These are phyloP conservation scores for Aureobasidium uvarum DNA, from an alignment of 2,329 filamentous ascomycete genomes.

Conservation along the genomic window DNA sequence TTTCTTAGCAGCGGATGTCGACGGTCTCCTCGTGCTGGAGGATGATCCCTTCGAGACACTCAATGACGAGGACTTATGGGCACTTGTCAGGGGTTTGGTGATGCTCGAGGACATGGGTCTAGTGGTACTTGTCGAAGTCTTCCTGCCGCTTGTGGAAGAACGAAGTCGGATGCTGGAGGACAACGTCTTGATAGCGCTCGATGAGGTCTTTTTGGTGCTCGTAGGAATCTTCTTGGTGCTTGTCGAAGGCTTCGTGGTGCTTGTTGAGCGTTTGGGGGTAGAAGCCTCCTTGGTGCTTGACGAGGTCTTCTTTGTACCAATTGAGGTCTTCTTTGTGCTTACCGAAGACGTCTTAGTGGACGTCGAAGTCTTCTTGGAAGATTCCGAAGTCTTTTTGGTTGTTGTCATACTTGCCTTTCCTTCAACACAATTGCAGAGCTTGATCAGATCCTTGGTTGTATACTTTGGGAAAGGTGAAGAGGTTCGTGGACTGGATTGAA, in stretches of 20 bases:
- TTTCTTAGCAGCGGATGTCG: background rate
- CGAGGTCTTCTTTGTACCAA: background rate
- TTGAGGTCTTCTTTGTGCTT: background rate
- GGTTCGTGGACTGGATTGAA: background rate
- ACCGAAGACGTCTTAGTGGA: no score
- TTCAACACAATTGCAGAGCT: background rate
- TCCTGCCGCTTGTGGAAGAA: background rate
- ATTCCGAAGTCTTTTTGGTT: no score
- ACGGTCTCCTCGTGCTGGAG: background rate
- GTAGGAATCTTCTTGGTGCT: background rate
- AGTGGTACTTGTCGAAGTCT: background rate
- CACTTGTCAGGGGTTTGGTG: no score
- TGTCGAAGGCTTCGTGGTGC: background rate
- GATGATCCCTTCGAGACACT: background rate
- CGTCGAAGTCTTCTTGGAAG: no score
- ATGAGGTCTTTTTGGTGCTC: background rate
- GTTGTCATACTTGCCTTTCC: background rate
- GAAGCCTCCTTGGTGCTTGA: background rate
- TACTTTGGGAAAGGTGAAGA: background rate
- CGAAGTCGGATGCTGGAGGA: no score
- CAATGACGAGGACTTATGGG: background rate
- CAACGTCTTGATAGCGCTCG: background rate
- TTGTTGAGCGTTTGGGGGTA: background rate
- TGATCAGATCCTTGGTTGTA: background rate
- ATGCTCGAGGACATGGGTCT: background rate